Conservation (phyloP, 1,284 basidiomycete genomes). For the Agroathelia rolfsii region DNA sequence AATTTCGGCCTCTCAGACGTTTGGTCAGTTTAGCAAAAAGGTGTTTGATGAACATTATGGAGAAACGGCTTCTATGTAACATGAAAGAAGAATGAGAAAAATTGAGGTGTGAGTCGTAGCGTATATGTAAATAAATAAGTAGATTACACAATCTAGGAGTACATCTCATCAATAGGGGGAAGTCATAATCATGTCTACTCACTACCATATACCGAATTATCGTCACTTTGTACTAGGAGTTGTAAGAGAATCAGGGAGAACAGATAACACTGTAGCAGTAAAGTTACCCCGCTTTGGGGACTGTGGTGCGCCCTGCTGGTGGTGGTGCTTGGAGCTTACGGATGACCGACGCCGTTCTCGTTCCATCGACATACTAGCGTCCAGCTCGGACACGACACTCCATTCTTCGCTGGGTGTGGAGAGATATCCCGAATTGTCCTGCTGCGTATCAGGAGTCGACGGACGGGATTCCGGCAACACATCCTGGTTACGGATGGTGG, state of each 20-base stretch:
- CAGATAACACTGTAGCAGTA: constrained; percentile 48
- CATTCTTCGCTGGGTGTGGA: constrained; percentile 67
- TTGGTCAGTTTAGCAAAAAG: constrained; percentile 81
- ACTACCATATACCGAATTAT: constrained; percentile 19
- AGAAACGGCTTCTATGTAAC: constrained; percentile 18
- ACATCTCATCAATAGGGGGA: constrained; percentile 8
- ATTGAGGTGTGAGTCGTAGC: constrained; percentile 2
- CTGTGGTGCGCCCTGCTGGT: constrained; percentile 19
- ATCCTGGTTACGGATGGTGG: constrained; percentile 32
- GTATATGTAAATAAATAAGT: constrained; percentile 13
- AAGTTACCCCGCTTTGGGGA: constrained; percentile 48
- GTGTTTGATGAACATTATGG: constrained; percentile 76
- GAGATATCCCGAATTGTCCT: constrained; percentile 25
- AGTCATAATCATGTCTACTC: too few species aligned
- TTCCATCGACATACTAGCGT: too few species aligned
- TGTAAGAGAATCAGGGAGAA: constrained; percentile 43
- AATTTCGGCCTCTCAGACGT: constrained; percentile 63
- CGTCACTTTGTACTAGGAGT: constrained; percentile 31
- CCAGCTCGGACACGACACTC: constrained; percentile 73
- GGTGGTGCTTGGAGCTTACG: constrained; percentile 31
- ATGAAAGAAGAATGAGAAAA: constrained; percentile 1
- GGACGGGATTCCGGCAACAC: constrained; percentile 15
- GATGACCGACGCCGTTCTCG: constrained; percentile 42
- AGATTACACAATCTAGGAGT: constrained; percentile 8
- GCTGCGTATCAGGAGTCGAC: too few species aligned